Evolutionary conservation across 2,329 filamentous ascomycete genomes (phyloP).

Genomic region (Lomentospora prolificans): DNA sequence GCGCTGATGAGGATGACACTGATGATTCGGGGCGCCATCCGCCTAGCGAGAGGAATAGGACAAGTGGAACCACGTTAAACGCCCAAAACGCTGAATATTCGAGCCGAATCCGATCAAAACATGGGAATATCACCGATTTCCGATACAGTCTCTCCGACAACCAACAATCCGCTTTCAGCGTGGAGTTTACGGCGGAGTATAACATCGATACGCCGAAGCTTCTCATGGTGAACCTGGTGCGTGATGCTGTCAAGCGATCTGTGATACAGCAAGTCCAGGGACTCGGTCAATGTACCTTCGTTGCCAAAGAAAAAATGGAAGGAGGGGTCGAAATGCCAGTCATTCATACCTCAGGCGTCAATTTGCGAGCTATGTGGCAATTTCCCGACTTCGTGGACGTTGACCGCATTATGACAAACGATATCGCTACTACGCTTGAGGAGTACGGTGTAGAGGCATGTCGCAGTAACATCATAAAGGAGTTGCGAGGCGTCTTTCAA

Average conservation of each 20-base stretch:
- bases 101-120: conserved; percentile 52
- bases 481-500: conserved; percentile 77
- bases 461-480: conserved; percentile 74
- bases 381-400: conserved; percentile 80
- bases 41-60: conserved; percentile 11
- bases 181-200: conserved; percentile 71
- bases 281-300: conserved; percentile 62
- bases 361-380: conserved; percentile 82
- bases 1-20: conserved; percentile 14
- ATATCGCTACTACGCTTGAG: conserved; percentile 73
- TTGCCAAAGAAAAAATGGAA: conserved; percentile 49
- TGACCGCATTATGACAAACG: conserved; percentile 81
- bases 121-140: conserved; percentile 63
- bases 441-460: conserved; percentile 92
- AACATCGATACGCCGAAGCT: conserved; percentile 75
- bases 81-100: conserved; percentile 33
- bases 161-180: conserved; percentile 45
- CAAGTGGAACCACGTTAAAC: conserved; percentile 22
- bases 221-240: conserved; percentile 83
- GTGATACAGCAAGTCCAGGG: conserved; percentile 80
- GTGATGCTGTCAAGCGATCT: conserved; percentile 66
- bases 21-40: conserved; percentile 28
- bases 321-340: conserved; percentile 40
- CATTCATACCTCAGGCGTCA: conserved; percentile 76
- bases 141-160: conserved; percentile 67